phyloP scores from a whole-genome alignment of 2,329 filamentous ascomycete genomes.

The Penicillium digitatum region DNA sequence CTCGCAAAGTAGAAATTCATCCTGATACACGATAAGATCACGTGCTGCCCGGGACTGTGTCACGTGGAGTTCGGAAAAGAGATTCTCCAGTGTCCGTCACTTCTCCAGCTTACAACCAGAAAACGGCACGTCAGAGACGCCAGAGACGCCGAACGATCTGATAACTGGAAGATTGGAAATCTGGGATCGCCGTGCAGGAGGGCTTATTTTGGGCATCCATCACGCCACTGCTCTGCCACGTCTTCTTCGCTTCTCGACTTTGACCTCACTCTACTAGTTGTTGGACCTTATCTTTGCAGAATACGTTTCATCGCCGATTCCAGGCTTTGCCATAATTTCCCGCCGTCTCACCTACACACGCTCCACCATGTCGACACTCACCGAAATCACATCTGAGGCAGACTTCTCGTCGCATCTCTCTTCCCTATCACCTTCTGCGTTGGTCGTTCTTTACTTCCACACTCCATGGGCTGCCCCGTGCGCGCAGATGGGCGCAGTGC shows the following conservation, averaged over 20 bases:
- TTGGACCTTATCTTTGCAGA: not conserved
- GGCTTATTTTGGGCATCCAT: slow-evolving; percentile 7
- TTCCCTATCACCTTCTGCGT: slow-evolving; percentile 63
- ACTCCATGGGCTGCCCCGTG: slow-evolving; percentile 96
- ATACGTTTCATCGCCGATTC: not conserved
- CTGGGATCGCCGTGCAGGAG: slow-evolving; percentile 19
- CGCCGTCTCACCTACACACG: not conserved
- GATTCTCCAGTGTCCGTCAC: not conserved
- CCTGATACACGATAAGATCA: slow-evolving; percentile 17
- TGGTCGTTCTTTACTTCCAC: slow-evolving; percentile 89
- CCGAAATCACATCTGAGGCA: slow-evolving; percentile 68
- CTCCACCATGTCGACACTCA: slow-evolving; percentile 69
- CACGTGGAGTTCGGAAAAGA: not conserved
- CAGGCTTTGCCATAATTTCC: not conserved
- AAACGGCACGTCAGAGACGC: not conserved
- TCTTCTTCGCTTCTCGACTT: slow-evolving; percentile 7
- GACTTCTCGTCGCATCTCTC: slow-evolving; percentile 68
- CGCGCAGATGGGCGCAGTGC: slow-evolving; percentile 84
- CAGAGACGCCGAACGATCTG: slow-evolving; percentile 26
- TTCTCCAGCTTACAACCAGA: not conserved
- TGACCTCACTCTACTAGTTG: not conserved
- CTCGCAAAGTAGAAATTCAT: not conserved
- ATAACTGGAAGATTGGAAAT: slow-evolving; percentile 27
- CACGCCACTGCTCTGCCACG: slow-evolving; percentile 24
- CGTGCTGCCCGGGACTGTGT: rapidly evolving